Conservation (phyloP, 202 grass and related monocot genomes). For the Hordeum pubiflorum region DNA sequence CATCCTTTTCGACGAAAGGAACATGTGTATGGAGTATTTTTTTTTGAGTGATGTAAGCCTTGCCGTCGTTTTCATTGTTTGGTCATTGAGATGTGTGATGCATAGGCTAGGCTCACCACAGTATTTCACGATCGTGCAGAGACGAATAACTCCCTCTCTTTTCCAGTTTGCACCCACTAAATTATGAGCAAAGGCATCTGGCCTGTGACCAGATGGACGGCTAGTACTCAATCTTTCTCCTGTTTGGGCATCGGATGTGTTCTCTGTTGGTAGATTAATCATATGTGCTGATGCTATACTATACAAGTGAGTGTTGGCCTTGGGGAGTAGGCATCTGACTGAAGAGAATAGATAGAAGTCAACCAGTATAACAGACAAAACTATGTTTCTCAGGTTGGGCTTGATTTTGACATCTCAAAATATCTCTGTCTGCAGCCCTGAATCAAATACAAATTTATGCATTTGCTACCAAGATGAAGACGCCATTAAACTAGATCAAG, state of each 20-base stretch:
- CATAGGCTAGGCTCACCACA: not conserved
- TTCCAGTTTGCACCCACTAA: not conserved
- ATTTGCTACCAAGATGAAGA: not conserved
- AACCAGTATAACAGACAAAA: not conserved
- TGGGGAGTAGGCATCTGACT: not conserved
- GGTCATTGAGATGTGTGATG: constrained; percentile 6
- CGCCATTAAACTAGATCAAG: not conserved
- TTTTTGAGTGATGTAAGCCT: not conserved
- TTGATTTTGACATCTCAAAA: not conserved
- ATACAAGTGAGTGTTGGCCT: not conserved
- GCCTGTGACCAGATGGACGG: not conserved
- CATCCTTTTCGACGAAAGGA: not conserved
- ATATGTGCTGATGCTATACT: not conserved
- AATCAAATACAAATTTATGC: not conserved
- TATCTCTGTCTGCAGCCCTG: not conserved
- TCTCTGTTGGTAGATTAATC: not conserved
- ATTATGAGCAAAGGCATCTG: not conserved
- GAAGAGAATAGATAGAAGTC: not conserved
- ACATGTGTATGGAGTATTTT: not conserved
- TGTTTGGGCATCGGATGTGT: not conserved
- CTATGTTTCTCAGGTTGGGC: not conserved
- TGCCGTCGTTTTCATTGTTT: not conserved
- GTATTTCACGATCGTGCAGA: not conserved
- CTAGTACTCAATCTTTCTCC: not conserved
- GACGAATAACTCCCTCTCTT: not conserved